phyloP scores from a whole-genome alignment of 805 yeast species.

The Lipomyces japonicus region DNA sequence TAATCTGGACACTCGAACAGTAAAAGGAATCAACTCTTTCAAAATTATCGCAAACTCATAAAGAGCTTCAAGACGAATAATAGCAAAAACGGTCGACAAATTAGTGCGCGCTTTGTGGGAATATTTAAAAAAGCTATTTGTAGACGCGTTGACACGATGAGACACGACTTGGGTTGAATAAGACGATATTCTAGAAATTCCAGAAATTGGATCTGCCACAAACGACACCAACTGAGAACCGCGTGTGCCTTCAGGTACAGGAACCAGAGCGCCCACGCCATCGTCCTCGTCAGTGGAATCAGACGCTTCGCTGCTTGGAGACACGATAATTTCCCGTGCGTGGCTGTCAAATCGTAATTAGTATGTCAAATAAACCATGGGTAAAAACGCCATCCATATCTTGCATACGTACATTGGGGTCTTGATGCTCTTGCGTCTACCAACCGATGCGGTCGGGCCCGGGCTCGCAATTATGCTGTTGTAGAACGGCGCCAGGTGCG shows the following conservation, averaged over 20 bases:
- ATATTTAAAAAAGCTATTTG: too few relatives aligned
- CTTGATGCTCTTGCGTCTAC: slow-evolving; percentile 18
- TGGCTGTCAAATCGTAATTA: not conserved
- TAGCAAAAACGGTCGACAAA: slow-evolving; percentile 13
- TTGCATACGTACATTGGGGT: slow-evolving; percentile 27
- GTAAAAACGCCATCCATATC: slow-evolving; percentile 6
- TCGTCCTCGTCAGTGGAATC: not conserved
- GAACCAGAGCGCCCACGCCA: too few relatives aligned
- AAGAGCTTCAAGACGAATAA: slow-evolving; percentile 1
- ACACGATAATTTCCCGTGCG: not conserved
- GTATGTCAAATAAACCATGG: too few relatives aligned
- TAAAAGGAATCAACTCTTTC: slow-evolving; percentile 7
- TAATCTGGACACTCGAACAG: slow-evolving; percentile 2
- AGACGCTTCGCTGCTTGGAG: not conserved
- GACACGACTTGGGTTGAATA: too few relatives aligned
- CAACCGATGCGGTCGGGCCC: slow-evolving; percentile 11
- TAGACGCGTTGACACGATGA: too few relatives aligned
- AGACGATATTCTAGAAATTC: too few relatives aligned
- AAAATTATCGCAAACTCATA: slow-evolving; percentile 11
- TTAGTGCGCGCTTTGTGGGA: slow-evolving; percentile 12
- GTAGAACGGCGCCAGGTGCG: slow-evolving; percentile 28
- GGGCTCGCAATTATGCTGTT: slow-evolving; percentile 15
- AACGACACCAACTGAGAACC: too few relatives aligned
- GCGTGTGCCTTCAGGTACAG: too few relatives aligned
- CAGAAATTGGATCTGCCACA: too few relatives aligned